phyloP scores from a whole-genome alignment of 495 filamentous ascomycete species.

The Rhypophila decipiens region DNA sequence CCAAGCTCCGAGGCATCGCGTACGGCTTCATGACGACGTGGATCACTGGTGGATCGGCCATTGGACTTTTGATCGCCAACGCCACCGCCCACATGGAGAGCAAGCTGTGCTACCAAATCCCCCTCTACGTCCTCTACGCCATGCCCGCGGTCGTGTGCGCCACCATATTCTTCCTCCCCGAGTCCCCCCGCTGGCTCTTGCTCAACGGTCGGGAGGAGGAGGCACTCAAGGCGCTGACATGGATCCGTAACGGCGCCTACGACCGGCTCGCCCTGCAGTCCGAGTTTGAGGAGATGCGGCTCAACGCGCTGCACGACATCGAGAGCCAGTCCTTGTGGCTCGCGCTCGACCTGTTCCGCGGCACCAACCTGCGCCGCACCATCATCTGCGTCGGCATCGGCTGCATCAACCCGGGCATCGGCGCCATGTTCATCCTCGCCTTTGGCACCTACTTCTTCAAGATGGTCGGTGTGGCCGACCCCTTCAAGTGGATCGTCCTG shows the following conservation, averaged over 20 bases:
- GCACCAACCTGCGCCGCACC: slow-evolving; percentile 5
- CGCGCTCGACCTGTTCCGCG: slow-evolving; percentile 4
- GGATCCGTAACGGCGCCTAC: slow-evolving; percentile 8
- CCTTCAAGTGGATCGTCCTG: slow-evolving; percentile 1
- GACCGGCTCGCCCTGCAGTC: slow-evolving; percentile 2
- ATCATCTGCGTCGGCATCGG: background rate
- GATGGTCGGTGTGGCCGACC: slow-evolving; percentile 36
- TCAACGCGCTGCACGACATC: slow-evolving; percentile 2
- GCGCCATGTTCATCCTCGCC: slow-evolving; percentile 42
- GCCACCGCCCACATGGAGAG: background rate
- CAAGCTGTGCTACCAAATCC: slow-evolving; percentile 4
- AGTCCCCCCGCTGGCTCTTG: slow-evolving; percentile 7
- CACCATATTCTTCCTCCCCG: slow-evolving; percentile 1
- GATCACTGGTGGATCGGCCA: background rate
- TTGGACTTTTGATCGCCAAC: slow-evolving; percentile 1
- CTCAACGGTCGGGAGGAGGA: slow-evolving; percentile 4
- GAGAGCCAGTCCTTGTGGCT: slow-evolving; percentile 3
- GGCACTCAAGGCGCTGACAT: slow-evolving; percentile 4
- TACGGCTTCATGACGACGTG: slow-evolving; percentile 8
- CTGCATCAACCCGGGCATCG: slow-evolving; percentile 1
- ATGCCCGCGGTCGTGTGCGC: background rate
- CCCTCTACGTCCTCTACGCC: slow-evolving; percentile 1
- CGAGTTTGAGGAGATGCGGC: slow-evolving; percentile 9
- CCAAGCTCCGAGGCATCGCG: background rate
- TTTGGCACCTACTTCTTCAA: slow-evolving; percentile 28